Evolutionary conservation across 2,329 filamentous ascomycete species (phyloP).

Genomic region (Penicillium corylophilum): DNA sequence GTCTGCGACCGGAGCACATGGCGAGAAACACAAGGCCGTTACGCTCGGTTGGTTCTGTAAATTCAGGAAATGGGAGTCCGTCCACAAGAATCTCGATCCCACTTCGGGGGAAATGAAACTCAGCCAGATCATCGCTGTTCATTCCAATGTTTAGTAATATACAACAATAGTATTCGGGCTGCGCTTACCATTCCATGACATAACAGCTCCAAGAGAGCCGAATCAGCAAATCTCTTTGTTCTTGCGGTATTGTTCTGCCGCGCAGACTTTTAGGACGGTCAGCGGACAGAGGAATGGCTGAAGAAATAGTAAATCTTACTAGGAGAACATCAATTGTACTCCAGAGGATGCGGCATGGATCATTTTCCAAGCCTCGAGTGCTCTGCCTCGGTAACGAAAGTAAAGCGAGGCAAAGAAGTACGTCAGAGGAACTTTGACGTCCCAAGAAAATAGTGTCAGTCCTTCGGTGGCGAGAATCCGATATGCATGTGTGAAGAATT

Average conservation of each 20-base stretch:
- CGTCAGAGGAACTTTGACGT: conserved; percentile 10
- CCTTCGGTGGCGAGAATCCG: conserved; percentile 5
- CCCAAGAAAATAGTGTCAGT: conserved; percentile 5
- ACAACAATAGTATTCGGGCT: background rate
- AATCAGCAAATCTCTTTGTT: conserved; percentile 6
- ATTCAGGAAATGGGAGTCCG: conserved; percentile 14
- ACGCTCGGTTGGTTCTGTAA: conserved; percentile 10
- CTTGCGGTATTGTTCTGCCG: conserved; percentile 2
- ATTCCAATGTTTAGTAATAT: background rate
- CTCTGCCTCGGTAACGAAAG: conserved; percentile 15
- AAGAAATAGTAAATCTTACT: conserved; percentile 3
- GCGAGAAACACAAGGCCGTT: conserved; percentile 14
- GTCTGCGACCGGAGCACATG: conserved; percentile 20
- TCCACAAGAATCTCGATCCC: conserved; percentile 17
- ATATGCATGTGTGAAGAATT: conserved; percentile 18
- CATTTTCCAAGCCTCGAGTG: conserved; percentile 15
- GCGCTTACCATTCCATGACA: conserved; percentile 16
- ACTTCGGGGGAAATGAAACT: conserved; percentile 19
- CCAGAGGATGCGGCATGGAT: conserved; percentile 11
- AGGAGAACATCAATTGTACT: conserved; percentile 13
- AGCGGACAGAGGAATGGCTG: background rate
- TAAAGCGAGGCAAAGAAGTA: conserved; percentile 21
- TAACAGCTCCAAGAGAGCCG: conserved; percentile 21
- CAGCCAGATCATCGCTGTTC: conserved; percentile 17
- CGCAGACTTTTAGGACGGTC: conserved; percentile 8